These are phyloP conservation scores for Daldinia grandis DNA, from an alignment of 495 filamentous ascomycete genomes.

Conservation along the genomic window DNA sequence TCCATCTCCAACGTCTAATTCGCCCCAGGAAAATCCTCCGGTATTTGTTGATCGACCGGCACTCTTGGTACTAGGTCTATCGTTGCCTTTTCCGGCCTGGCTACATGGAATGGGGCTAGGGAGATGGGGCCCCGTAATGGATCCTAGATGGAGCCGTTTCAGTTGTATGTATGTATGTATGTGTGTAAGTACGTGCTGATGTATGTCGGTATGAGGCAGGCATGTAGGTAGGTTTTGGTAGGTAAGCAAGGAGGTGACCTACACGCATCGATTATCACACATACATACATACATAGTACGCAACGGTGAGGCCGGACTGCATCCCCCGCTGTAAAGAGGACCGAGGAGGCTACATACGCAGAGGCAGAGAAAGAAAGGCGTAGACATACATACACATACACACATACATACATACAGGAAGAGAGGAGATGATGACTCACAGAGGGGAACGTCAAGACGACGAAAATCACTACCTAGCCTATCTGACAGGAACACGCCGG, in stretches of 20 bases:
- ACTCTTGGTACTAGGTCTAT: conserved; percentile 30
- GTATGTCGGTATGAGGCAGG: neutral
- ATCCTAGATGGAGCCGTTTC: conserved; percentile 13
- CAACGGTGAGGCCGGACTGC: conserved; percentile 8
- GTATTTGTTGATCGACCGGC: conserved; percentile 26
- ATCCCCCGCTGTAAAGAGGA: conserved; percentile 1
- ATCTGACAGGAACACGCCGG: conserved; percentile 37
- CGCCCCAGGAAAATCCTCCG: conserved; percentile 33
- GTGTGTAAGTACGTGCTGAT: neutral
- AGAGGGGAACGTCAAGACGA: conserved; percentile 8
- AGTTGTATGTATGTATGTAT: conserved; percentile 8
- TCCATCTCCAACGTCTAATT: conserved; percentile 24
- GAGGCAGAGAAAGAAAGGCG: neutral
- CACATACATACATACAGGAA: neutral
- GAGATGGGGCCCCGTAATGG: conserved; percentile 21
- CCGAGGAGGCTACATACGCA: neutral
- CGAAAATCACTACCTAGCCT: conserved; percentile 30
- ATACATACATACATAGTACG: neutral
- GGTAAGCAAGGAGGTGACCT: neutral
- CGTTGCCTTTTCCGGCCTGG: conserved; percentile 33
- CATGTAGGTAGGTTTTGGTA: neutral
- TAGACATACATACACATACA: neutral
- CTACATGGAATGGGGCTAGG: conserved; percentile 10
- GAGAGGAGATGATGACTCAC: conserved; percentile 23
- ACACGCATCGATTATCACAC: neutral